Conservation (phyloP, 2,329 filamentous ascomycete genomes). For the Thielaviopsis euricoi region DNA sequence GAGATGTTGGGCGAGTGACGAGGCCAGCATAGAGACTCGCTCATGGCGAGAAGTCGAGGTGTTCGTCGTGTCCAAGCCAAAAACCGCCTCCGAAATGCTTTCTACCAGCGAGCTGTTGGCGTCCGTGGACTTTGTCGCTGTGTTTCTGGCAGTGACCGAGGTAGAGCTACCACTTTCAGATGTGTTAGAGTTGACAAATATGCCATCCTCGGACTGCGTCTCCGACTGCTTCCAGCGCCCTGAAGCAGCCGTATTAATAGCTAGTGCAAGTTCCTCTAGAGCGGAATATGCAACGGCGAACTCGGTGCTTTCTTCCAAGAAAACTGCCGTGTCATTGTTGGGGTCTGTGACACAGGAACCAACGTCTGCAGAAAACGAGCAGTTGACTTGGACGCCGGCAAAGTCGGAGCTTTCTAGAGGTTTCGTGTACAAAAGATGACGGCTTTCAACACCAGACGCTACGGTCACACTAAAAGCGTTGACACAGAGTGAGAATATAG, state of each 20-base stretch:
- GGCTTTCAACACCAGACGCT: neutral
- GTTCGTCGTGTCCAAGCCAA: neutral
- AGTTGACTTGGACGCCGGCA: conserved; percentile 6
- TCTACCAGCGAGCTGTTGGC: too few relatives aligned
- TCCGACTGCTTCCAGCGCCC: conserved; percentile 8
- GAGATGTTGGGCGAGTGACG: conserved; percentile 16
- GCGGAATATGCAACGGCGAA: conserved; percentile 4
- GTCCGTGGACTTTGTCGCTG: too few relatives aligned
- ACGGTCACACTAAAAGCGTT: conserved; percentile 14
- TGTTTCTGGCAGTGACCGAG: too few relatives aligned
- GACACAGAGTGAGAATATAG: conserved; percentile 18
- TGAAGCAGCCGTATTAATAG: conserved; percentile 7
- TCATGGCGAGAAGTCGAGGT: too few relatives aligned
- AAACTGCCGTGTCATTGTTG: neutral
- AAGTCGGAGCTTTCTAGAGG: neutral
- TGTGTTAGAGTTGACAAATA: neutral
- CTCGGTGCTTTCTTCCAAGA: neutral
- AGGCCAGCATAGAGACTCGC: conserved; percentile 10
- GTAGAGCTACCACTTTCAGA: conserved; percentile 1
- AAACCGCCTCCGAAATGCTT: conserved; percentile 5
- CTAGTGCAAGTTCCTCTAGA: conserved; percentile 9
- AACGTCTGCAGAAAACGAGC: neutral
- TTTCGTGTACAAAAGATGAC: neutral
- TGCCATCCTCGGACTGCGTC: conserved; percentile 5
- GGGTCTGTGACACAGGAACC: neutral